Base-by-base conservation (phyloP, 306 rosid species). In the Phaseolus lunatus region DNA sequence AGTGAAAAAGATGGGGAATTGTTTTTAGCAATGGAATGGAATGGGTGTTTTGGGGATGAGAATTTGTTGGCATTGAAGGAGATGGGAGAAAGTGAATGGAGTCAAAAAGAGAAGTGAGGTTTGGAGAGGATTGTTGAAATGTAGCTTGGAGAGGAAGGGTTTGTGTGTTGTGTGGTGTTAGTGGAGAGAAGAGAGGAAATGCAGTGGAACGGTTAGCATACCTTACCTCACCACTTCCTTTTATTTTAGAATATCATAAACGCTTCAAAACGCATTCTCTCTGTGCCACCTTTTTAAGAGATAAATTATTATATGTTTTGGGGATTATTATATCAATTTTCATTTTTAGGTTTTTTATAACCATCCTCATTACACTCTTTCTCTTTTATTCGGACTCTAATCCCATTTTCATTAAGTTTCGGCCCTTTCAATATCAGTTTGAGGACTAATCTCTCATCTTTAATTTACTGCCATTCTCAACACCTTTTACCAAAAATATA, bases 61-160 rank as follows among this genome's bases (percentile, higher is more conserved):
- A n/a, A 53, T 26, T 67, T 77, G 81, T 41, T 67, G 67, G 58
- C 31, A 41, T 37, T 22, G 81, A 52, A 35, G 29, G 65, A 35
- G 50, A 47, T 48, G 56, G 41, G 24, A 64, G 29, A 19, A 64
- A 64, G 70, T 64, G 70, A 59, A 35, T 26, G 15, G 49, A 49
- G 65, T 39, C 31, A 24, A 77, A 77, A 64, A 61, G 59, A 71
- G 56, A 37, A 49, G 37, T 1, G 2, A n/a, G 58, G 9, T 27
- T 27, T 29, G 31, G 4, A 12, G 67, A 53, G 44, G 18, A 27
- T 20, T 14, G 39, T 37, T 37, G 35, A n/a, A n/a, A n/a, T 43
- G 48, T 61, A 47, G 19, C 81, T 56, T 77, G 81, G 67, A 67
- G 81, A 67, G 15, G 67, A 67, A 24, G 83, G 35, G 5, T 59